A percentile compares a stretch with the other conserved stretches of the same genome.
phyloP scores from a whole-genome alignment of 2,329 filamentous ascomycete species.

The Pyrenophora graminea region DNA sequence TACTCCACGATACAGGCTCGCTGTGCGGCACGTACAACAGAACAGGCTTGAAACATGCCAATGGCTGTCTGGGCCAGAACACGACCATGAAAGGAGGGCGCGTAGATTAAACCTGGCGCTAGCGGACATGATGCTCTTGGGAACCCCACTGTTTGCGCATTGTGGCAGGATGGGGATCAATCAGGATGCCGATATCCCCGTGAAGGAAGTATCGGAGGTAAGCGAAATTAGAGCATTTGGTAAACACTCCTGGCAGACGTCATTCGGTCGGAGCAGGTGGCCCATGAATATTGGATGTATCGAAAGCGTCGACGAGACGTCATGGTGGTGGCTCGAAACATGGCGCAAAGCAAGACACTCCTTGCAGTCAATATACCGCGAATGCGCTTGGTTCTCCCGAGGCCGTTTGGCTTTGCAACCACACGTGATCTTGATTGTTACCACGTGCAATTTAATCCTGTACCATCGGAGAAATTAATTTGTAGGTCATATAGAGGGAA shows the following conservation, averaged over 20 bases:
- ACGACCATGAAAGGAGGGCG: slow-evolving; percentile 31
- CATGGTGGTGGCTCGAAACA: slow-evolving; percentile 14
- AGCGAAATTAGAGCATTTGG: slow-evolving; percentile 1
- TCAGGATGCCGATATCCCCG: slow-evolving; percentile 3
- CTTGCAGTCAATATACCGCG: slow-evolving; percentile 24
- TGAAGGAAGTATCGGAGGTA: slow-evolving; percentile 1
- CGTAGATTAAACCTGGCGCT: slow-evolving; percentile 41
- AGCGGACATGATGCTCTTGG: slow-evolving; percentile 18
- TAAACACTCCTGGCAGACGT: background rate
- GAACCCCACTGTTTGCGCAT: slow-evolving; percentile 8
- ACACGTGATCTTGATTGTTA: slow-evolving; percentile 24
- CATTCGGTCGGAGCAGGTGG: background rate
- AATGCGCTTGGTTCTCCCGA: slow-evolving; percentile 16
- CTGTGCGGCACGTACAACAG: slow-evolving; percentile 12
- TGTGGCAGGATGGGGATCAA: slow-evolving; percentile 8
- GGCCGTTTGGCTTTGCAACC: slow-evolving; percentile 21
- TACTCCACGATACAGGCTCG: slow-evolving; percentile 22
- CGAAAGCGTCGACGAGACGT: background rate
- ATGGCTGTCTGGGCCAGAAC: slow-evolving; percentile 23
- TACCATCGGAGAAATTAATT: slow-evolving; percentile 28
- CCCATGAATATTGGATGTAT: background rate
- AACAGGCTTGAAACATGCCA: slow-evolving; percentile 23
- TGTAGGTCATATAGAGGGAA: slow-evolving; percentile 16
- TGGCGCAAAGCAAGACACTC: slow-evolving; percentile 1
- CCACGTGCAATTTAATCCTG: slow-evolving; percentile 8